Base-by-base conservation (phyloP, 1,284 basidiomycete genomes). In the Malassezia cuniculi region DNA sequence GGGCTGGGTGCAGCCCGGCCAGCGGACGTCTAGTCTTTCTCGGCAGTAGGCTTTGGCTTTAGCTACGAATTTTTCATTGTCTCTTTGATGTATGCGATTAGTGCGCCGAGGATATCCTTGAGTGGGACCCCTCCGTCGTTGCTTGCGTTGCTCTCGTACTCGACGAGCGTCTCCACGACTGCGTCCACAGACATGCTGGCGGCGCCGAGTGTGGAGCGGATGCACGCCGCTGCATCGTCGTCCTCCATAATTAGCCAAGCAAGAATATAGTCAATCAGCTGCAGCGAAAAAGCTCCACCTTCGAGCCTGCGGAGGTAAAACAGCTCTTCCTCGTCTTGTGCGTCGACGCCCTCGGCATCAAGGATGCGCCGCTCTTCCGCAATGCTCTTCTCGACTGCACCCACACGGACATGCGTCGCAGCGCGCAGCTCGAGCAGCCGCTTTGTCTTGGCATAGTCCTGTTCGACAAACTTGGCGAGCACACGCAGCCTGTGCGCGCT, bases 201-300 rank as follows among this genome's bases (percentile, higher is more conserved):
- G 2, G 60, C 40, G 6, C 24, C 24, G 5, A 62, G 36, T 12
- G 60, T 26, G 19, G 43, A 29, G 9, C 31, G 19, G 9, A 54
- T 30, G 22, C 62, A 59, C n/a, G 49, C 45, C 6, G 41, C 33
- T 2, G 46, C 18, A 3, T 87, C 93, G 57, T 97, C 93, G 56
- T 97, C 93, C 70, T 99, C 93, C 86, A 95, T 93, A 41, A 78
- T 76, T 19, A 95, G 69, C 93, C 93, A 99, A 1, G 82, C 87
- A 19, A 95, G 69, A 34, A 94, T 80, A 50, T 89, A 93, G 68
- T 95, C 90, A 16, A 84, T 76, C 12, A 80, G 82, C 60, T 97
- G 90, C 8, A 97, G 68, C 1, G 81, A 81, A 62, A 83, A 89
- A 24, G 94, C 69, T 0, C 90, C 93, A 2, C 78, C 77, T 40